Conservation (phyloP, 345 rosid species). For the Bruguiera gymnorhiza region DNA sequence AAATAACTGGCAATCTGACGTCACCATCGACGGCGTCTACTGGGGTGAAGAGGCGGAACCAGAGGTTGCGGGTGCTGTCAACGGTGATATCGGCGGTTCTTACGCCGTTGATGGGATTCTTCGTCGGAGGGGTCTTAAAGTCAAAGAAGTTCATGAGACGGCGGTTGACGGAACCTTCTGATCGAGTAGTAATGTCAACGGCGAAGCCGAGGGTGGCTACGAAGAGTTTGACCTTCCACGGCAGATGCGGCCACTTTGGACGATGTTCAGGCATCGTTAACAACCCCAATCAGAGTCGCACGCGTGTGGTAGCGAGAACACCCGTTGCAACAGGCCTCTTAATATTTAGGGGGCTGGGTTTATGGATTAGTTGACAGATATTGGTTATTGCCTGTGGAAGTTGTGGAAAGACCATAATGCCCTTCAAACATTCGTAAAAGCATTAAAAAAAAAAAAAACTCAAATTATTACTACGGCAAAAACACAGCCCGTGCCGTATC, state of each 20-base stretch:
- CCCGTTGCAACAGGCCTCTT: too few relatives aligned
- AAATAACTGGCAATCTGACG: constrained; percentile 22
- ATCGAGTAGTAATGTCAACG: background rate
- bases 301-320: too few relatives aligned
- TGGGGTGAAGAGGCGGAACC: constrained; percentile 37
- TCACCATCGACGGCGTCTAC: background rate
- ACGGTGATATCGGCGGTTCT: constrained; percentile 23
- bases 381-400: too few relatives aligned
- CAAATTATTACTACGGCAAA: too few relatives aligned
- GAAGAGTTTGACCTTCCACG: constrained; percentile 12
- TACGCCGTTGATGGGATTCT: constrained; percentile 4
- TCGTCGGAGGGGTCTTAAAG: background rate
- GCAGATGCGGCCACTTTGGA: background rate
- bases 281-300: background rate
- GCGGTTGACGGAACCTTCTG: constrained; percentile 1
- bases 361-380: too few relatives aligned
- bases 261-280: background rate
- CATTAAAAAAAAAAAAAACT: too few relatives aligned
- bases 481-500: too few relatives aligned
- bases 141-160: constrained; percentile 4
- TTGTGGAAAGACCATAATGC: too few relatives aligned
- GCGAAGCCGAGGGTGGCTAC: background rate
- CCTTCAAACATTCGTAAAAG: too few relatives aligned
- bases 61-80: constrained; percentile 21
- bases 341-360: too few relatives aligned